These are phyloP conservation scores for Didymellaceae sp. DNA, from an alignment of 2,329 filamentous ascomycete species.

Conservation along the genomic window DNA sequence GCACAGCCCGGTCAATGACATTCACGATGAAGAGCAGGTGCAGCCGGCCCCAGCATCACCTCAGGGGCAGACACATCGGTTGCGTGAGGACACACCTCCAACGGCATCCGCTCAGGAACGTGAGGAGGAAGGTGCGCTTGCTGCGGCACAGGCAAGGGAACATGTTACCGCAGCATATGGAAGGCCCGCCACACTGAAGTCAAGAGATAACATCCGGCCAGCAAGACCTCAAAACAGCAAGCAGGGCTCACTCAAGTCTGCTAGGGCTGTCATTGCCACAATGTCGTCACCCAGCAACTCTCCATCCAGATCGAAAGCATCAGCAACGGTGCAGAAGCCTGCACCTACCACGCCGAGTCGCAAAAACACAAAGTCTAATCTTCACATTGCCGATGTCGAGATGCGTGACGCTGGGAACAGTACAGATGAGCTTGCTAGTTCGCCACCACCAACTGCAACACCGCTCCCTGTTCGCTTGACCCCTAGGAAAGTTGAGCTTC, in stretches of 20 bases:
- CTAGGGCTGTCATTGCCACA: conserved; percentile 28
- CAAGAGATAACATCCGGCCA: conserved; percentile 21
- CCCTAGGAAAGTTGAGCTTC: not conserved
- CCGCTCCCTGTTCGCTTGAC: conserved; percentile 22
- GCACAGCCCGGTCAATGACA: conserved; percentile 24
- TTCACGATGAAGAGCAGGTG: conserved; percentile 15
- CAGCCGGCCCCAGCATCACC: conserved; percentile 20
- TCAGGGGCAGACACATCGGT: conserved; percentile 30
- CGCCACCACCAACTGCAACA: conserved; percentile 23
- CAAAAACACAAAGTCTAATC: not conserved
- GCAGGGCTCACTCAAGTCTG: conserved; percentile 38
- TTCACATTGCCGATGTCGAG: conserved; percentile 21
- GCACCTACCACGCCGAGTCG: conserved; percentile 24
- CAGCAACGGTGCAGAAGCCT: conserved; percentile 6
- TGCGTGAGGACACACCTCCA: conserved; percentile 26
- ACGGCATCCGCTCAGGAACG: conserved; percentile 32
- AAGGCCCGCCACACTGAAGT: conserved; percentile 34
- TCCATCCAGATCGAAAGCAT: conserved; percentile 18
- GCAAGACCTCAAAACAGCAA: conserved; percentile 26
- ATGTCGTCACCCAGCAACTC: conserved; percentile 28
- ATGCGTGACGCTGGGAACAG: conserved; percentile 28
- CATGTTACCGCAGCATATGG: conserved; percentile 22
- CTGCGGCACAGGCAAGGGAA: conserved; percentile 33
- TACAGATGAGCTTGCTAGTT: conserved; percentile 29
- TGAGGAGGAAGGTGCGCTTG: conserved; percentile 45